Evolutionary conservation across 805 yeast species (phyloP), one percentile per base, ranked within the genome.

Genomic region (Spathaspora arborariae): DNA sequence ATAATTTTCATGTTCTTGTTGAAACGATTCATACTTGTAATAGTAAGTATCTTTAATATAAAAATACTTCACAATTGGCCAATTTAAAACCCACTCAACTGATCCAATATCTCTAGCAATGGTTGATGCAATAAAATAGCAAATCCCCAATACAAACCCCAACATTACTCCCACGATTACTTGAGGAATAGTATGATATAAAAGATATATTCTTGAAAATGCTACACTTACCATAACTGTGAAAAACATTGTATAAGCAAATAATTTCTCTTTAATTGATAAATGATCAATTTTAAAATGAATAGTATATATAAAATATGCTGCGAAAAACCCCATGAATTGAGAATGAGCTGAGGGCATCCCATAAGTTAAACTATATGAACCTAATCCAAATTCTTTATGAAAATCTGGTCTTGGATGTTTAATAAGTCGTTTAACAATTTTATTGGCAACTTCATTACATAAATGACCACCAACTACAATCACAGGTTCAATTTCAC

Each of bases 321-420:
- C 69, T n/a, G 80, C 76, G 52, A 85, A 82, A 60, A 82, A 94
- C 2, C 96, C 95, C 90, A 92, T 86, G 64, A 91, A 94, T 67
- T 92, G 99, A 0, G 96, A 82, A 65, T 92, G 99, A 1, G 99
- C 97, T 45, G 91, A 82, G 0, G 99, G 99, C 97, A 92, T 92
- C 0, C 99, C 99, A 62, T 84, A 90, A 0, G 85, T 82, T 51
- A 85, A 74, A 48, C 80, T 64, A 39, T 60, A 60, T 20, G 69
- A 74, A 20, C 55, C 80, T 39, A 70, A 60, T 5, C 76, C 77
- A 45, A 72, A 72, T 36, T 65, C 68, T 46, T 63, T 64, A 52
- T 72, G 77, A 57, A 72, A 72, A 5, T 70, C 76, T 7, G 99
- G 99, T 51, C 99, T 74, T 19, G 88, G 84, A 58, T 86, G 87